Conservation (phyloP, 495 filamentous ascomycete genomes). For the Aspergillus funiculosus region DNA sequence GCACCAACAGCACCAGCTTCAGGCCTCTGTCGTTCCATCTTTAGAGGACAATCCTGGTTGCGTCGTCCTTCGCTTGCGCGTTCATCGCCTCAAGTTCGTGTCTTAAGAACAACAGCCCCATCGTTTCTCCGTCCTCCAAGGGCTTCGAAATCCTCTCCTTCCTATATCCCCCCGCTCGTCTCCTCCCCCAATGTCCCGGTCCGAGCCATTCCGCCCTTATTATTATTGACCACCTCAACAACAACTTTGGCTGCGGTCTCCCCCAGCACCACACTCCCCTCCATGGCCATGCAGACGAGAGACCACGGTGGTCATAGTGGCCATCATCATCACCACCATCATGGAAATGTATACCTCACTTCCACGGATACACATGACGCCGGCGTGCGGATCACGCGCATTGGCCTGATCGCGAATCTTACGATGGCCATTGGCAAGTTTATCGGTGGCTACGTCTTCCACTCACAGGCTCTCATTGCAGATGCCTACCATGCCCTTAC, state of each 20-base stretch:
- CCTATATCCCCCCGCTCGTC: slow-evolving; percentile 3
- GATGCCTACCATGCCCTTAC: slow-evolving; percentile 94
- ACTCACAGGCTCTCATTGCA: slow-evolving; percentile 87
- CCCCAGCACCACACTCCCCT: slow-evolving; percentile 15
- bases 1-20: slow-evolving; percentile 19
- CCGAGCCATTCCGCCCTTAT: slow-evolving; percentile 19
- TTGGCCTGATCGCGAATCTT: slow-evolving; percentile 87
- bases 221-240: slow-evolving; percentile 13
- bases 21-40: slow-evolving; percentile 15
- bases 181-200: slow-evolving; percentile 21
- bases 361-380: slow-evolving; percentile 88
- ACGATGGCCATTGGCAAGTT: slow-evolving; percentile 92
- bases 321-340: slow-evolving; percentile 59
- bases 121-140: slow-evolving; percentile 11
- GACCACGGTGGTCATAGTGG: slow-evolving; percentile 32
- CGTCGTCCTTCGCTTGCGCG: slow-evolving; percentile 14
- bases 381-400: slow-evolving; percentile 88
- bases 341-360: slow-evolving; percentile 83
- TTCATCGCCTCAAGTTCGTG: slow-evolving; percentile 23
- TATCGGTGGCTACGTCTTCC: slow-evolving; percentile 84
- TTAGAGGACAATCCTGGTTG: slow-evolving; percentile 13
- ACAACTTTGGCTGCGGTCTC: slow-evolving; percentile 2
- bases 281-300: slow-evolving; percentile 39
- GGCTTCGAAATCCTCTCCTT: slow-evolving; percentile 10
- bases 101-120: slow-evolving; percentile 21